These are phyloP conservation scores for Zostera marina DNA, from an alignment of 116 monocot species.

Conservation along the genomic window DNA sequence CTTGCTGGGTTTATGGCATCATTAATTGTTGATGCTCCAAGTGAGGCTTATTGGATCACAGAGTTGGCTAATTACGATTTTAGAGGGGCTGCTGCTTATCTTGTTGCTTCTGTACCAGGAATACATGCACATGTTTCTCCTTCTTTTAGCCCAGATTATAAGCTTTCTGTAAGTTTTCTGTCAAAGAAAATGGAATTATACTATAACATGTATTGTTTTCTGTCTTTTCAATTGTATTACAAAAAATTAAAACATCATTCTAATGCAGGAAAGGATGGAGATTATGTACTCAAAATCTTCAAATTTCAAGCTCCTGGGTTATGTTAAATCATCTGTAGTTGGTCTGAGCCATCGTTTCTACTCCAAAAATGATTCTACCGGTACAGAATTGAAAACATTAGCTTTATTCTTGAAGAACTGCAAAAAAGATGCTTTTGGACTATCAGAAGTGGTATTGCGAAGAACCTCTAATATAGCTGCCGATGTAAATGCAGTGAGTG, in stretches of 20 bases:
- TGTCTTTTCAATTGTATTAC: not conserved
- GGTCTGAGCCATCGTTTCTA: conserved; percentile 61
- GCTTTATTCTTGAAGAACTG: conserved; percentile 39
- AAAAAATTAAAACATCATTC: not conserved
- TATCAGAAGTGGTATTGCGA: conserved; percentile 52
- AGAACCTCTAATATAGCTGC: conserved; percentile 55
- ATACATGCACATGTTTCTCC: conserved; percentile 21
- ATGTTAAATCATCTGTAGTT: conserved; percentile 50
- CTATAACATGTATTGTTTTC: not conserved
- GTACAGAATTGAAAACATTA: conserved; percentile 35
- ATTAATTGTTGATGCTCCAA: conserved; percentile 50
- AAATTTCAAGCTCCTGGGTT: conserved; percentile 30
- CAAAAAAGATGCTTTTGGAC: conserved; percentile 23
- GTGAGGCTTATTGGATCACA: conserved; percentile 67
- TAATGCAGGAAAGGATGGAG: conserved; percentile 20
- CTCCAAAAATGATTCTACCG: conserved; percentile 29
- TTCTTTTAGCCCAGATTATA: conserved; percentile 15
- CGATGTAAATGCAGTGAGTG: conserved; percentile 74
- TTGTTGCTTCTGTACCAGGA: conserved; percentile 72
- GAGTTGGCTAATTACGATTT: conserved; percentile 62
- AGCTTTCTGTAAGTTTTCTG: conserved; percentile 28
- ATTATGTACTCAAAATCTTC: conserved; percentile 10
- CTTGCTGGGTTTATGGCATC: conserved; percentile 59
- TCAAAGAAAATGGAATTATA: not conserved
- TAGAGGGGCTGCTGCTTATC: conserved; percentile 29